Evolutionary conservation across 2,329 filamentous ascomycete genomes (phyloP).

Genomic region (Trichoderma cornu-damae): DNA sequence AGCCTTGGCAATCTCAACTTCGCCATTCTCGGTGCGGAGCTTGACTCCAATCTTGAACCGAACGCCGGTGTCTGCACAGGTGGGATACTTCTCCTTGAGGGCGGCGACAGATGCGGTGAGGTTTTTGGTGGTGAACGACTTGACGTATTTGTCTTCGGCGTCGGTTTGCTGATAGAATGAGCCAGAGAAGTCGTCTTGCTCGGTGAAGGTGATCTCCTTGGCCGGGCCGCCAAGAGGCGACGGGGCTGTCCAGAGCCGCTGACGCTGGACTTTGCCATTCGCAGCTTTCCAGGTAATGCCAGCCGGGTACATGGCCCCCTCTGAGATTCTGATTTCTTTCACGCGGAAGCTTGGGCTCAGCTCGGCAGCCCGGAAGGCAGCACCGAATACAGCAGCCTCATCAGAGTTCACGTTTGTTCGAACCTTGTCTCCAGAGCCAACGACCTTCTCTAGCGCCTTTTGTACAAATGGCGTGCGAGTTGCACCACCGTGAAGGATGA

Average conservation of each 20-base stretch:
- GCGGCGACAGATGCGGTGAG: slow-evolving; percentile 75
- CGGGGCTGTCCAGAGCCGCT: slow-evolving; percentile 75
- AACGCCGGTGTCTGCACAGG: slow-evolving; percentile 71
- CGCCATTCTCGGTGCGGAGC: slow-evolving; percentile 66
- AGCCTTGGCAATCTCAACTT: slow-evolving; percentile 73
- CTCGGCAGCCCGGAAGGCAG: slow-evolving; percentile 87
- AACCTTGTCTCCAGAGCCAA: slow-evolving; percentile 70
- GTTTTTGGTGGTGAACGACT: slow-evolving; percentile 71
- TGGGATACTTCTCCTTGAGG: slow-evolving; percentile 67
- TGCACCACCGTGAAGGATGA: slow-evolving; percentile 89
- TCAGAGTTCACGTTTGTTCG: slow-evolving; percentile 95
- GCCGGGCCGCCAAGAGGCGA: slow-evolving; percentile 67
- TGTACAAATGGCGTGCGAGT: slow-evolving; percentile 93
- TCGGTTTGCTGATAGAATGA: slow-evolving; percentile 70
- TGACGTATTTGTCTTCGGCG: slow-evolving; percentile 55
- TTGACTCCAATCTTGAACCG: slow-evolving; percentile 73
- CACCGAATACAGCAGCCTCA: slow-evolving; percentile 92
- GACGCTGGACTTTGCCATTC: slow-evolving; percentile 65
- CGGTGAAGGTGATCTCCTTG: slow-evolving; percentile 84
- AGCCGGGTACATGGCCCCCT: slow-evolving; percentile 67
- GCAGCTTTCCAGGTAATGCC: slow-evolving; percentile 68
- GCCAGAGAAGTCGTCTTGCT: slow-evolving; percentile 75
- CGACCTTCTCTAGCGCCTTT: slow-evolving; percentile 72
- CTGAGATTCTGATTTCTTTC: slow-evolving; percentile 87
- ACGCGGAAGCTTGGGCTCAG: slow-evolving; percentile 94